Evolutionary conservation across 2,329 filamentous ascomycete genomes (phyloP), one percentile per base, ranked within the genome.

Genomic region (Fusarium pininemorale): DNA sequence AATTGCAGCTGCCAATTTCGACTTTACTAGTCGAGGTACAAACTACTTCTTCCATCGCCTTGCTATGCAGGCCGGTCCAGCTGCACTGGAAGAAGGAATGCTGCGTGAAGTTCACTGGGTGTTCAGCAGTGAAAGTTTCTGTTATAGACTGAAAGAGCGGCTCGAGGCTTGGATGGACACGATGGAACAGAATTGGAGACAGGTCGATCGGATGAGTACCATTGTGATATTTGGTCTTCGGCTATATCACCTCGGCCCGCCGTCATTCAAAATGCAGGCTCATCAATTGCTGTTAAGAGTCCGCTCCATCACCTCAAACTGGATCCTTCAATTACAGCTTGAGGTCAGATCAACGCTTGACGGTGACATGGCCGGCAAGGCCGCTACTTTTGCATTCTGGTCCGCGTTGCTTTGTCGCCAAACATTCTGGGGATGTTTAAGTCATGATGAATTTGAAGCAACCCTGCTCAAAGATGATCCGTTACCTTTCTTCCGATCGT

Each of bases 171-270:
- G 82, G 3, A 64, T 93, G 0, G 75, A 81, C 0, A 75, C 79
- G 0, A 86, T 93, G 13, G 76, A 79, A 0, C 79, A 82, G 0
- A 93, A 90, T 50, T 92, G 90, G 87, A 84, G 90, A 0, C 91
- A 93, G 69, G 82, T 81, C 0, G 79, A 88, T 58, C 84, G 85
- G 20, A 92, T 93, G 89, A 86, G 89, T 9, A 83, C 87, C 0
- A 61, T 92, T 4, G 83, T 92, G 10, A 87, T 84, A 0, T 73
- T 93, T 0, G 75, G 83, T 1, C 76, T 90, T 2, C 85, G 88
- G 5, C 74, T 79, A 2, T 84, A 75, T 58, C 38, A 75, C 65
- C 20, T 69, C 9, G 39, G 53, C 7, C 44, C 42, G 4, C 41
- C 11, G 2, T 50, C 63, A 2, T 74, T 75, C 12, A 63, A 75